Evolutionary conservation across 768 basidiomycete genomes (phyloP).

Genomic region (Auricularia heimuer): DNA sequence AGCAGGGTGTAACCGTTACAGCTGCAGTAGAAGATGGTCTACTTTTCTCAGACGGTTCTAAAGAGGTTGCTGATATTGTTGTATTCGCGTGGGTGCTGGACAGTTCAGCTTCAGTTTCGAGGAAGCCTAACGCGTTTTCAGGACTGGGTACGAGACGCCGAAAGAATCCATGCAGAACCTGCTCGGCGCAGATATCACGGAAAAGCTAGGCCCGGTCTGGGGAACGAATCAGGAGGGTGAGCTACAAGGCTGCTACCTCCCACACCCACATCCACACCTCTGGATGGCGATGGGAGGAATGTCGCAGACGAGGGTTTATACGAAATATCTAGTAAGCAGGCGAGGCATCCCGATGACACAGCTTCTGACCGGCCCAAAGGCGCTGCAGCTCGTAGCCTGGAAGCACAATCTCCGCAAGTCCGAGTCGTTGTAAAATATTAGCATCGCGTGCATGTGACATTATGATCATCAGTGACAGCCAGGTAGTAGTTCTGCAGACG

Average conservation of each 20-base stretch:
- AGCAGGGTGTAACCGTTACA: conserved; percentile 11
- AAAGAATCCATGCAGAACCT: not conserved
- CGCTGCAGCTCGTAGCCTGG: not conserved
- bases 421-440: not conserved
- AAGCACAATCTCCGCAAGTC: not conserved
- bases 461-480: too few relatives aligned
- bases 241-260: not conserved
- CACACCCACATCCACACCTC: not conserved
- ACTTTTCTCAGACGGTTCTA: conserved; percentile 10
- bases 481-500: too few relatives aligned
- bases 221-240: conserved; percentile 5
- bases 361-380: not conserved
- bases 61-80: conserved; percentile 8
- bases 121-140: not conserved
- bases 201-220: not conserved
- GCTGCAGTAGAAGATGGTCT: conserved; percentile 1
- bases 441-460: too few relatives aligned
- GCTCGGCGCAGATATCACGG: conserved; percentile 1
- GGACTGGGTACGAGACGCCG: not conserved
- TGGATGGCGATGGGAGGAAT: conserved; percentile 1
- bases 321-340: not conserved
- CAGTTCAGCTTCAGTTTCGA: not conserved
- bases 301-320: not conserved
- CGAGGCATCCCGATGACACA: not conserved
- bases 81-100: conserved; percentile 6